These are phyloP conservation scores for Rhodofomes roseus DNA, from an alignment of 1,284 basidiomycete genomes.

Conservation along the genomic window DNA sequence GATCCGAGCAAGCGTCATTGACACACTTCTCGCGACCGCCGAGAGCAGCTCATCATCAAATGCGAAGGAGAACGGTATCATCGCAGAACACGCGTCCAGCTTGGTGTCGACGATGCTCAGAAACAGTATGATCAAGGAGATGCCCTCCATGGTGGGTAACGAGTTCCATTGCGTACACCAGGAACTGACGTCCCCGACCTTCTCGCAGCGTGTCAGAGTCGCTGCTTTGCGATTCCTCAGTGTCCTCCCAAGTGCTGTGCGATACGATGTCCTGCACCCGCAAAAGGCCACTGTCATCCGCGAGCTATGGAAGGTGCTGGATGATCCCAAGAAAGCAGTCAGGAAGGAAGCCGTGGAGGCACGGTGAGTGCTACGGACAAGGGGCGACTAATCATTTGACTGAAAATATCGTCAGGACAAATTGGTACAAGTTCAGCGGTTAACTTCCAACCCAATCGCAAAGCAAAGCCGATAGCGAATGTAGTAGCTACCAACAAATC, in stretches of 20 bases:
- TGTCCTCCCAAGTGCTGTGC: constrained; percentile 68
- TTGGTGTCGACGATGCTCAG: constrained; percentile 72
- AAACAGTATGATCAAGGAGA: constrained; percentile 46
- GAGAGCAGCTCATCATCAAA: constrained; percentile 34
- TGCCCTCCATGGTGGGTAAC: constrained; percentile 52
- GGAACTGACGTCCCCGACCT: constrained; percentile 5
- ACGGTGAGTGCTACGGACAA: constrained; percentile 36
- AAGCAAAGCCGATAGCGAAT: not conserved
- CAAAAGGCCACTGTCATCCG: constrained; percentile 71
- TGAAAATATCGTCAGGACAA: constrained; percentile 36
- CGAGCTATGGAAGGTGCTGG: constrained; percentile 70
- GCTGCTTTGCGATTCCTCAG: constrained; percentile 75
- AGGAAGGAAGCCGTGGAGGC: constrained; percentile 86
- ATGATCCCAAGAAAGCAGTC: constrained; percentile 82
- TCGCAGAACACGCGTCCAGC: constrained; percentile 69
- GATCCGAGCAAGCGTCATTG: constrained; percentile 78
- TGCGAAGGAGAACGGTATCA: constrained; percentile 32
- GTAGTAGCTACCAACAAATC: not conserved
- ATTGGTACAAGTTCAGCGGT: constrained; percentile 36
- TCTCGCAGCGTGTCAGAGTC: constrained; percentile 62
- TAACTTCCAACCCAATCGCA: not conserved
- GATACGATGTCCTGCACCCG: constrained; percentile 77
- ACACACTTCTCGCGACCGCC: constrained; percentile 73
- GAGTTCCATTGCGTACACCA: not conserved
- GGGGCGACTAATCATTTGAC: not conserved